Evolutionary conservation across 2,329 filamentous ascomycete species (phyloP).

Genomic region (Xylaria arbuscula): DNA sequence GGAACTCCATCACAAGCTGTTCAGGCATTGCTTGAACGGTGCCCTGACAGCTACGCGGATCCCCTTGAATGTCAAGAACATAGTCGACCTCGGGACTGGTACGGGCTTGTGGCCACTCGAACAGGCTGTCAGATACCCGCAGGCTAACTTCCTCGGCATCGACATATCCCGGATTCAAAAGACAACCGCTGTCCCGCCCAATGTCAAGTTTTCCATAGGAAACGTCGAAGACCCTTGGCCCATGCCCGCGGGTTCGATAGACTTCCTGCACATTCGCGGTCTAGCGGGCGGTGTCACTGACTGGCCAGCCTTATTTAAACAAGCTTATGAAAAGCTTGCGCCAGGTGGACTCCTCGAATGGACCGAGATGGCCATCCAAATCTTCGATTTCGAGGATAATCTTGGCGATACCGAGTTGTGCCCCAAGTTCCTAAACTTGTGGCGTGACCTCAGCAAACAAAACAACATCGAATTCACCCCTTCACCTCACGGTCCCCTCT

Average conservation of each 20-base stretch:
- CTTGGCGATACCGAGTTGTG: slow-evolving; percentile 50
- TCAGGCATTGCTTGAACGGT: slow-evolving; percentile 47
- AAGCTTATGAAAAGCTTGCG: slow-evolving; percentile 55
- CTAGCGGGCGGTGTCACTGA: slow-evolving; percentile 59
- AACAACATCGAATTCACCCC: slow-evolving; percentile 56
- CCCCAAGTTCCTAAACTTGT: slow-evolving; percentile 52
- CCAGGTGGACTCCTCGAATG: slow-evolving; percentile 60
- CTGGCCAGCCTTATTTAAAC: slow-evolving; percentile 52
- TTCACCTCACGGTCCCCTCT: slow-evolving; percentile 50
- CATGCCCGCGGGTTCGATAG: slow-evolving; percentile 46
- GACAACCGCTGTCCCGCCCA: slow-evolving; percentile 63
- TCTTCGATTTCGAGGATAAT: slow-evolving; percentile 54
- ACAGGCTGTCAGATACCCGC: slow-evolving; percentile 55
- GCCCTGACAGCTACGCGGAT: slow-evolving; percentile 47
- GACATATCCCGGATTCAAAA: slow-evolving; percentile 57
- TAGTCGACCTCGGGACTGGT: slow-evolving; percentile 58
- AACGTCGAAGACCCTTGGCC: slow-evolving; percentile 64
- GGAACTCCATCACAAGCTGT: slow-evolving; percentile 45
- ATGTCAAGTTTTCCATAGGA: slow-evolving; percentile 68
- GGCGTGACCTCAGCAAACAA: slow-evolving; percentile 44
- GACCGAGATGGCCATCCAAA: slow-evolving; percentile 55
- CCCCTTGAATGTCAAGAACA: slow-evolving; percentile 44
- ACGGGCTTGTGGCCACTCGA: slow-evolving; percentile 58
- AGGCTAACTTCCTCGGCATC: slow-evolving; percentile 55
- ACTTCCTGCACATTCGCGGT: slow-evolving; percentile 59